These are phyloP conservation scores for Pleurotus citrinopileatus DNA, from an alignment of 768 basidiomycete species.

Conservation along the genomic window DNA sequence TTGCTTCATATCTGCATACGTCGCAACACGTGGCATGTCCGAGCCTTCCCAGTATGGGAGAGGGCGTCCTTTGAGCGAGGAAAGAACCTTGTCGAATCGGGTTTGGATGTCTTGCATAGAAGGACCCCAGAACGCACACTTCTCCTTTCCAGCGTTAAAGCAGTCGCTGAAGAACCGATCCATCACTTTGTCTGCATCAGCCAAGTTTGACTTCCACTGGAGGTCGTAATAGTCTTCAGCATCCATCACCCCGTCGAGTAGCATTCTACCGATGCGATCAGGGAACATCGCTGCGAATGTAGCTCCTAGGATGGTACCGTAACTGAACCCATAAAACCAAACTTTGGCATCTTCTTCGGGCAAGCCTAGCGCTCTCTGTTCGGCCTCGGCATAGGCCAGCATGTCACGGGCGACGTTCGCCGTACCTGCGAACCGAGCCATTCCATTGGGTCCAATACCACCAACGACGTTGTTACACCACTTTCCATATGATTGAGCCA, in stretches of 20 bases:
- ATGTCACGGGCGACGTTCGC: not conserved
- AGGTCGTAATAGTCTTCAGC: slow-evolving; percentile 19
- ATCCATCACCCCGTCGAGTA: slow-evolving; percentile 32
- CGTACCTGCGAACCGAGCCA: not conserved
- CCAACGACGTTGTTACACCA: not conserved
- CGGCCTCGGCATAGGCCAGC: not conserved
- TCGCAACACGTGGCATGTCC: slow-evolving; percentile 19
- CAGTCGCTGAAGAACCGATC: slow-evolving; percentile 20
- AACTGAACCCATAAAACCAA: slow-evolving; percentile 19
- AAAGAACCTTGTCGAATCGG: slow-evolving; percentile 14
- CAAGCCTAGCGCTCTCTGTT: not conserved
- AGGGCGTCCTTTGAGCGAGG: slow-evolving; percentile 14
- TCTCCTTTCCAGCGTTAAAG: slow-evolving; percentile 15
- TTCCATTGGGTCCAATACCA: not conserved
- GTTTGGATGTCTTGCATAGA: slow-evolving; percentile 13
- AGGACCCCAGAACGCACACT: slow-evolving; percentile 21
- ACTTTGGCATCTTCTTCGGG: not conserved
- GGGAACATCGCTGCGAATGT: slow-evolving; percentile 34
- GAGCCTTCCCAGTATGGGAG: slow-evolving; percentile 14
- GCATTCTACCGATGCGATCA: slow-evolving; percentile 28
- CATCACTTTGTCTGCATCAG: slow-evolving; percentile 19
- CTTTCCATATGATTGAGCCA: not conserved
- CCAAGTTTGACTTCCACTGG: slow-evolving; percentile 14
- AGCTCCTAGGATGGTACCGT: slow-evolving; percentile 23
- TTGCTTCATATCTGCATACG: slow-evolving; percentile 16